Evolutionary conservation across 345 rosid genomes (phyloP).

Genomic region (Nasturtium officinale): DNA sequence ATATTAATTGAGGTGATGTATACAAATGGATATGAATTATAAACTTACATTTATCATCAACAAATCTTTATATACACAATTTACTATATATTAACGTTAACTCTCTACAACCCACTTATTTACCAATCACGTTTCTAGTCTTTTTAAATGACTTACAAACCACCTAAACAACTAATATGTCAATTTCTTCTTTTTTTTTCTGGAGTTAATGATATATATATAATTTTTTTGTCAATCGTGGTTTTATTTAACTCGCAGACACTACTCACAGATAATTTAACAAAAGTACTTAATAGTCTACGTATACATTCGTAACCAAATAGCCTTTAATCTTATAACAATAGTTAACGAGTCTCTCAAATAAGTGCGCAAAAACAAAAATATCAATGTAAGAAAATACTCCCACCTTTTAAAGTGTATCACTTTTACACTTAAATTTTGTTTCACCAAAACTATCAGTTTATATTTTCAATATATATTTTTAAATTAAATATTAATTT

Average conservation of each 20-base stretch:
- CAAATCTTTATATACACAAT: background rate
- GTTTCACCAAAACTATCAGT: too few relatives aligned
- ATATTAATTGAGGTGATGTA: constrained; percentile 8
- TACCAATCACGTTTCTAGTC: background rate
- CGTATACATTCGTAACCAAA: background rate
- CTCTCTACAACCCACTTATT: background rate
- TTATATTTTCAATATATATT: too few relatives aligned
- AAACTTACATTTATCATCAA: background rate
- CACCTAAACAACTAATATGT: background rate
- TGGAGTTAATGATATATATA: background rate
- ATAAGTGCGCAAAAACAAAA: background rate
- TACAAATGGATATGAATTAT: background rate
- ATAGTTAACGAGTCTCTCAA: background rate
- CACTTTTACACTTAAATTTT: too few relatives aligned
- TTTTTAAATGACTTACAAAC: background rate
- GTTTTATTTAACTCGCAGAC: background rate
- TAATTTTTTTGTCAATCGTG: too few relatives aligned
- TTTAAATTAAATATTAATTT: too few relatives aligned
- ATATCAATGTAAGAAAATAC: background rate
- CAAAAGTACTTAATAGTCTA: background rate
- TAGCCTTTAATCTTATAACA: background rate
- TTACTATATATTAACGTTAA: background rate
- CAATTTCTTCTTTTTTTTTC: background rate
- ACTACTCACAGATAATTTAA: background rate
- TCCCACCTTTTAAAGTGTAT: too few relatives aligned